A percentile compares a stretch with the other conserved stretches of the same genome.
phyloP scores from a whole-genome alignment of 2,329 filamentous ascomycete species.

The Fusarium lateritium region DNA sequence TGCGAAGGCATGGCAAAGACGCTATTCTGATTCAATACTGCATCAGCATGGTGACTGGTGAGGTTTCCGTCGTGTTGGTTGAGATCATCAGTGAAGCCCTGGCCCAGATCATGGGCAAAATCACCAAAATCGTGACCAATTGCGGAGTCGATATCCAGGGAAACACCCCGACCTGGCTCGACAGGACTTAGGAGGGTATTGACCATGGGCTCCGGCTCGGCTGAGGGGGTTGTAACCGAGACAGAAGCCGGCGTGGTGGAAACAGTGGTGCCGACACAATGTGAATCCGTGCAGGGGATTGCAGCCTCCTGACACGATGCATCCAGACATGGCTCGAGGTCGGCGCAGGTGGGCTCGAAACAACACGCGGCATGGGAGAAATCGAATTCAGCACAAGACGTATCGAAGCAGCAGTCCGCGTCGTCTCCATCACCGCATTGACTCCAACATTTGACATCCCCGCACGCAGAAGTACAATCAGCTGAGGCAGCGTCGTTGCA shows the following conservation, averaged over 20 bases:
- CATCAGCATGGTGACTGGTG: slow-evolving; percentile 6
- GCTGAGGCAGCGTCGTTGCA: slow-evolving; percentile 53
- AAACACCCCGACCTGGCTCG: slow-evolving; percentile 20
- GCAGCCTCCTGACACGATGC: slow-evolving; percentile 49
- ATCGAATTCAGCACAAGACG: slow-evolving; percentile 51
- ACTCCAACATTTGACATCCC: slow-evolving; percentile 50
- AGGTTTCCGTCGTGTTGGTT: slow-evolving; percentile 25
- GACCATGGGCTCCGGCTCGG: slow-evolving; percentile 46
- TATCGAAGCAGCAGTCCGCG: slow-evolving; percentile 56
- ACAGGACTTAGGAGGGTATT: slow-evolving; percentile 35
- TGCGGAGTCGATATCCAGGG: slow-evolving; percentile 31
- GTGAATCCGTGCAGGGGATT: slow-evolving; percentile 54
- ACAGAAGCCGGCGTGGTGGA: slow-evolving; percentile 48
- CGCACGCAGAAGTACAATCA: slow-evolving; percentile 56
- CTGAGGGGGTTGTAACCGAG: slow-evolving; percentile 51
- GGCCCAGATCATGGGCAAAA: slow-evolving; percentile 25
- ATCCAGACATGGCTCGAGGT: slow-evolving; percentile 58
- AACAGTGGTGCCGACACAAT: slow-evolving; percentile 51
- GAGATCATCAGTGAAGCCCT: slow-evolving; percentile 22
- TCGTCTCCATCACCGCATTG: slow-evolving; percentile 53
- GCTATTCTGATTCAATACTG: slow-evolving; percentile 10
- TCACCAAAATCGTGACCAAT: slow-evolving; percentile 23
- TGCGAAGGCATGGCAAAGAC: slow-evolving; percentile 14
- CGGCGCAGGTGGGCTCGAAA: slow-evolving; percentile 52
- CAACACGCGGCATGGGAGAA: slow-evolving; percentile 46